Base-by-base conservation (phyloP, 78 protist species). In the Polysphondylium violaceum region DNA sequence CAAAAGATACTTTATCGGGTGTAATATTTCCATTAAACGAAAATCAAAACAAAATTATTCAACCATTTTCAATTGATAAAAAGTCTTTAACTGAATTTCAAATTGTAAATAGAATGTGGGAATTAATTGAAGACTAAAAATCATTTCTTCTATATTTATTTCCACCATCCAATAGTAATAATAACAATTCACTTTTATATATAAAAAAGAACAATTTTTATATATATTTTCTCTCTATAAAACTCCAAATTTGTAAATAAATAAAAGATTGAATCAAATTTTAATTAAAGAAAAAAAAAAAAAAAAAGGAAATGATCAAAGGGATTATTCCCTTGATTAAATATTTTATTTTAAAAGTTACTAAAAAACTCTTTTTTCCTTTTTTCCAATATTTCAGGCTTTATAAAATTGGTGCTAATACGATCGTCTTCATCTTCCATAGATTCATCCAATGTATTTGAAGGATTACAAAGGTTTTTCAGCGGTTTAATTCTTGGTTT, bases 361-460 rank as follows among this genome's bases (percentile, higher is more conserved):
- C 59, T 56, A 51, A 78, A 78, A 35, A 78, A 65, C 36, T 78
- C 88, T 35, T 69, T 65, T 31, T 78, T 78, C 38, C 74, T 78
- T 58, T 65, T 78, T 35, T 65, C 72, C 11, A 51, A 63, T 12
- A 65, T 78, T 14, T 76, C 87, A 31, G 72, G 47, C n/a, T 65
- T 65, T 12, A 40, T 40, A 41, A 40, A 40, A 65, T 35, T 40
- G 1, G 88, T 25, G 33, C 51, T 50, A 12, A 65, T 65, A 16
- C 36, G 31, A 65, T 78, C 88, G 33, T 78, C 75, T 7, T 76
- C 87, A 19, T 63, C 72, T 2, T 50, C 35, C 21, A 33, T 29
- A 56, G 23, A 31, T 69, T 72, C 51, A 40, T 6, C 40, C 75
- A 41, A 1, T 40, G 44, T 25, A 7, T 5, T 14, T 44, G 76